A percentile compares a stretch with the other conserved stretches of the same genome.
Evolutionary conservation across 2,329 filamentous ascomycete genomes (phyloP).

Genomic region (Parastagonospora avenae): DNA sequence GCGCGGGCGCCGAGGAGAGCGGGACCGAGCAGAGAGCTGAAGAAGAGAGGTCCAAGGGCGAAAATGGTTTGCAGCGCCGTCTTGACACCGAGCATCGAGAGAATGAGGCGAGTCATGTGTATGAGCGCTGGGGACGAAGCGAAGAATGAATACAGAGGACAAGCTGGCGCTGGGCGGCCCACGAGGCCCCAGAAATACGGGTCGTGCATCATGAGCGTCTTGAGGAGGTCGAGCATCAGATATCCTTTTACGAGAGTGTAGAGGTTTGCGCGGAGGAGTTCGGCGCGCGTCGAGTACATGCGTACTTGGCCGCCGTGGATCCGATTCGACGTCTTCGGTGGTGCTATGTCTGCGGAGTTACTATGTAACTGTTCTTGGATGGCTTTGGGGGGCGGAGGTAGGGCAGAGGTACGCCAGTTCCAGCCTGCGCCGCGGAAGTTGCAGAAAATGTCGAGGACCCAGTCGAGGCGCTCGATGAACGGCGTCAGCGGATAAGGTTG

Average conservation of each 20-base stretch:
- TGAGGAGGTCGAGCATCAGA: conserved; percentile 71
- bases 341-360: conserved; percentile 23
- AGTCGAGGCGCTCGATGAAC: conserved; percentile 61
- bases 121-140: conserved; percentile 54
- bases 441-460: conserved; percentile 61
- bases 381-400: conserved; percentile 51
- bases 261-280: conserved; percentile 42
- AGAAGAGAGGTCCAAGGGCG: conserved; percentile 64
- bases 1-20: conserved; percentile 64
- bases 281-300: conserved; percentile 40
- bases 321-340: conserved; percentile 24
- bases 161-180: conserved; percentile 52
- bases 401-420: conserved; percentile 60
- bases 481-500: conserved; percentile 56
- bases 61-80: conserved; percentile 67
- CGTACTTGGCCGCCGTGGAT: conserved; percentile 42
- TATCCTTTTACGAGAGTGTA: conserved; percentile 62
- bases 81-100: conserved; percentile 64
- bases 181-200: conserved; percentile 72
- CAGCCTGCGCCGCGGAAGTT: conserved; percentile 66
- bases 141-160: conserved; percentile 46
- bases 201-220: conserved; percentile 73
- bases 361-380: conserved; percentile 46
- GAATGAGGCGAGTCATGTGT: conserved; percentile 60
- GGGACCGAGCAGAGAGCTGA: conserved; percentile 63